Evolutionary conservation across 768 basidiomycete genomes (phyloP), one percentile per base, ranked within the genome.

Genomic region (Mycena leptocephala): DNA sequence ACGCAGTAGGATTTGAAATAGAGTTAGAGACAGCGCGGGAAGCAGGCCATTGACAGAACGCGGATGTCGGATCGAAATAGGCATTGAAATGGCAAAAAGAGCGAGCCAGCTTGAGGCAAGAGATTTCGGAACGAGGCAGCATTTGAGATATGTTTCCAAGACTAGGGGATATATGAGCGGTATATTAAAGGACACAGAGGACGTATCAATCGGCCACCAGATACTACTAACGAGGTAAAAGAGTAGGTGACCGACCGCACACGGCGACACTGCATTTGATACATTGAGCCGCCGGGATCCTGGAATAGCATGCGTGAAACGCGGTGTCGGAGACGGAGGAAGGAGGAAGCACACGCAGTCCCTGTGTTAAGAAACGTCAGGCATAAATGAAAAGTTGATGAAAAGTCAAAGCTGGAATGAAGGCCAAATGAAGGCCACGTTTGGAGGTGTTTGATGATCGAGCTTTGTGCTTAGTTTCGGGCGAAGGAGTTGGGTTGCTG

Each of bases 1-100:
- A n/a, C n/a, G n/a, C n/a, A n/a, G n/a, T n/a, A 56, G 53, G 53
- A 56, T 56, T 56, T 56, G 53, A 51, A 51, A 56, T 56, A 56
- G 53, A 28, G 53, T 56, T 56, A 56, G 53, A 56, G 53, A 56
- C 53, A 56, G 53, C 30, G n/a, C n/a, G 53, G 53, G 53, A 56
- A 56, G 53, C 53, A 53, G 43, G 43, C 43, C 43, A 24, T 53
- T 53, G 9, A 53, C 51, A 53, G 24, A 53, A 53, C 24, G 51
- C 51, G 51, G 51, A 56, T 28, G 53, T 56, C 53, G 30, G 53
- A 56, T 56, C 28, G 53, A 56, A 56, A 30, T 30, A 30, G 14
- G 28, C 3, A 30, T 30, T 30, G 28, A 30, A 28, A 30, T 56
- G 16, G 28, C 14, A 30, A 28, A 13, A 56, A 16, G 14, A 30